Conservation (phyloP, 2,329 filamentous ascomycete species). For the Bimuria novae-zelandiae region DNA sequence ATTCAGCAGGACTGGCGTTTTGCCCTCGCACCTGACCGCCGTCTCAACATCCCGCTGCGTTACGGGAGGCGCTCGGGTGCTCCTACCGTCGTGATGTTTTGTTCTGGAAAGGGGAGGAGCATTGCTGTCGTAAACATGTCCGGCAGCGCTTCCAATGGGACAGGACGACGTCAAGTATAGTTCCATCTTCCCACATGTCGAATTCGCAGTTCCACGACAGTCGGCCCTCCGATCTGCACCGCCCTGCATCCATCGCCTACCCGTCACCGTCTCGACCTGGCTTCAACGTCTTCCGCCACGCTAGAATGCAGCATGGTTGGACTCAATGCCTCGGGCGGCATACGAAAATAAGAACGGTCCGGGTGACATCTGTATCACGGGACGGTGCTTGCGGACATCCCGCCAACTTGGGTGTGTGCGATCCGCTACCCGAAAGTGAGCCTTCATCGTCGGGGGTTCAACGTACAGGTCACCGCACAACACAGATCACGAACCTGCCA, state of each 20-base stretch:
- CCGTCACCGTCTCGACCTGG: slow-evolving; percentile 15
- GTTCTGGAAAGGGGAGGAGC: slow-evolving; percentile 4
- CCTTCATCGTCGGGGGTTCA: slow-evolving; percentile 4
- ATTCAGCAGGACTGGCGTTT: slow-evolving; percentile 23
- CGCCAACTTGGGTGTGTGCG: slow-evolving; percentile 16
- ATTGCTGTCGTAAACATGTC: not conserved
- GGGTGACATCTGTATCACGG: slow-evolving; percentile 35
- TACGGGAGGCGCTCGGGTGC: slow-evolving; percentile 5
- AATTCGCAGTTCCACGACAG: slow-evolving; percentile 16
- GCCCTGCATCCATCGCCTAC: slow-evolving; percentile 5
- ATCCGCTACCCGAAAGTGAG: slow-evolving; percentile 17
- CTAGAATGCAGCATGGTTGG: slow-evolving; percentile 6
- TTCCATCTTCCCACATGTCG: not conserved
- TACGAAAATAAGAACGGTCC: slow-evolving; percentile 34
- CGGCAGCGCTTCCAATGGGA: not conserved
- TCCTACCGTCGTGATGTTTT: not conserved
- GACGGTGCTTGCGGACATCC: slow-evolving; percentile 17
- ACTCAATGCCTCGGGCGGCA: slow-evolving; percentile 8
- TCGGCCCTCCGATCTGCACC: slow-evolving; percentile 11
- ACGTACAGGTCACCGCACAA: slow-evolving; percentile 4
- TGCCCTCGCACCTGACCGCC: slow-evolving; percentile 14
- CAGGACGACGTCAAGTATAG: not conserved
- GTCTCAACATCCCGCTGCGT: slow-evolving; percentile 15
- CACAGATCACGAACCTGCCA: slow-evolving; percentile 4
- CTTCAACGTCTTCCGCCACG: slow-evolving; percentile 12